phyloP scores from a whole-genome alignment of 495 filamentous ascomycete genomes.

The Aspergillus mulundensis region DNA sequence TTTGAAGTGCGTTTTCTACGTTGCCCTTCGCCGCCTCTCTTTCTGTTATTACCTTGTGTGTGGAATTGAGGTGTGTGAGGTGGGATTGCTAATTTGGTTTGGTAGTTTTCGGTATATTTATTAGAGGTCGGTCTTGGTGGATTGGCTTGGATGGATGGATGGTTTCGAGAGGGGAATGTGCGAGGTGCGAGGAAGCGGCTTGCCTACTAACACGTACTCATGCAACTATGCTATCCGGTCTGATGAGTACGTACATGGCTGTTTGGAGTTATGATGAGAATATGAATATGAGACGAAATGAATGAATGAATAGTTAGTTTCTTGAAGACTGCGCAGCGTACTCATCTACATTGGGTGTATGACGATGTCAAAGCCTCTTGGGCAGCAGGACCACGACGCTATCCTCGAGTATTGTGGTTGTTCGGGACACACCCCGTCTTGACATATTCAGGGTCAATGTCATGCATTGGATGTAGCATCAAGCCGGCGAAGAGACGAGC shows the following conservation, averaged over 20 bases:
- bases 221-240: too few relatives aligned
- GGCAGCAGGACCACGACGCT: too few relatives aligned
- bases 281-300: neutral
- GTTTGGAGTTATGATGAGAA: neutral
- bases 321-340: neutral
- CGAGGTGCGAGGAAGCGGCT: neutral
- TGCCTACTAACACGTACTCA: too few relatives aligned
- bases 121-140: slow-evolving; percentile 1
- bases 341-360: neutral
- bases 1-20: slow-evolving; percentile 37
- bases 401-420: too few relatives aligned
- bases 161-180: neutral
- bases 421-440: too few relatives aligned
- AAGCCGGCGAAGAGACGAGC: too few relatives aligned
- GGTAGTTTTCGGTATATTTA: slow-evolving; percentile 37
- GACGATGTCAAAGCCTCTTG: too few relatives aligned
- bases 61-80: neutral
- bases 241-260: too few relatives aligned
- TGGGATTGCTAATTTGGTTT: neutral
- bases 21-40: neutral
- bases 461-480: too few relatives aligned
- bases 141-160: neutral
- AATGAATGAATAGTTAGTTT: neutral
- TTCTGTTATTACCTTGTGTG: neutral
- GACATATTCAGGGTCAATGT: too few relatives aligned